These are phyloP conservation scores for Hypoxylon intermedium DNA, from an alignment of 495 filamentous ascomycete species.

Conservation along the genomic window DNA sequence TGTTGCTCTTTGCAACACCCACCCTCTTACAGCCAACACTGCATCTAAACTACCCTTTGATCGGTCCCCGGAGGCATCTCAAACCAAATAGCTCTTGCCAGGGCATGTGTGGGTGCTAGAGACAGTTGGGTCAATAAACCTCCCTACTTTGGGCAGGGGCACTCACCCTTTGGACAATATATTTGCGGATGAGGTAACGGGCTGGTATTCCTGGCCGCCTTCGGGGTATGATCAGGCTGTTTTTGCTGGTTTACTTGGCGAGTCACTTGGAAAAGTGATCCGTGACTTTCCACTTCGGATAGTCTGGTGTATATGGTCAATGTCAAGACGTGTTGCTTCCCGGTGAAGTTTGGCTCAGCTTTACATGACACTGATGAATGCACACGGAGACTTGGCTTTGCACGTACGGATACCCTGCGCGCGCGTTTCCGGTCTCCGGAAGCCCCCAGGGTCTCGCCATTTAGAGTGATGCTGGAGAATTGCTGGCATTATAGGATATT, in stretches of 20 bases:
- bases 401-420: background rate
- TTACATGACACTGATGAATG: background rate
- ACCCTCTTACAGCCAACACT: background rate
- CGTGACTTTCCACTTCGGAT: background rate
- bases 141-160: background rate
- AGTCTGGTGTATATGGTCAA: background rate
- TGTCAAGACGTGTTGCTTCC: background rate
- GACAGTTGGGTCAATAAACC: background rate
- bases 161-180: background rate
- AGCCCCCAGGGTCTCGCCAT: background rate
- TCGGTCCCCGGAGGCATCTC: background rate
- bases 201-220: background rate
- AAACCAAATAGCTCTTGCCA: background rate
- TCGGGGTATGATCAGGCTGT: background rate
- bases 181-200: background rate
- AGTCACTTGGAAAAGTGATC: background rate
- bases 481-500: background rate
- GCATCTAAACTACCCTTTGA: background rate
- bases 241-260: background rate
- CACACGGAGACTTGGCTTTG: background rate
- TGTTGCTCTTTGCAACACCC: too few species aligned
- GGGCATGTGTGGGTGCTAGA: background rate
- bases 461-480: background rate
- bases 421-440: background rate
- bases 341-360: background rate